phyloP scores from a whole-genome alignment of 179 eudicot species.

The Vitellaria paradoxa region DNA sequence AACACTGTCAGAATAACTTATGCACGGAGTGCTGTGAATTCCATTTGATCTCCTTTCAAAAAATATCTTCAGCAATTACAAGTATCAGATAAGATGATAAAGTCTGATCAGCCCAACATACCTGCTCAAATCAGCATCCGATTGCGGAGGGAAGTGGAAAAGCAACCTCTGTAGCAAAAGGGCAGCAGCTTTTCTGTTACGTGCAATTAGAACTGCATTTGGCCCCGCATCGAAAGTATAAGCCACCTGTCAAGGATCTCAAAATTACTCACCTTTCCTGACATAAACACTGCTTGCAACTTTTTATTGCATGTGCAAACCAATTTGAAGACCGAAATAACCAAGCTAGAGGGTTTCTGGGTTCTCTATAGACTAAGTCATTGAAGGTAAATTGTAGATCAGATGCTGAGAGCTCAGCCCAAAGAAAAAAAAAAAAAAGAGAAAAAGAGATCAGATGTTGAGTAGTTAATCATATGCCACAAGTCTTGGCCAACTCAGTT shows the following conservation, averaged over 20 bases:
- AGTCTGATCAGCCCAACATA: conserved; percentile 15
- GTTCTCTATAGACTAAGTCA: neutral
- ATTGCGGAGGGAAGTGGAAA: conserved; percentile 75
- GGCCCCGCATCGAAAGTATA: conserved; percentile 99
- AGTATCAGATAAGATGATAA: too few relatives aligned
- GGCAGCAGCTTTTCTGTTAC: conserved; percentile 76
- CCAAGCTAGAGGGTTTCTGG: neutral
- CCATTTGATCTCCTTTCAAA: neutral
- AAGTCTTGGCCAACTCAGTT: neutral
- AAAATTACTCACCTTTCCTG: neutral
- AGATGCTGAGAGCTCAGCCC: too few relatives aligned
- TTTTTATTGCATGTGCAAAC: neutral
- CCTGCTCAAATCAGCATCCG: conserved; percentile 78
- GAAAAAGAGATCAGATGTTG: neutral
- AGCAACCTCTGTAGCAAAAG: conserved; percentile 76
- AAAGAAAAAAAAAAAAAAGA: too few relatives aligned
- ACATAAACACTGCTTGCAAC: neutral
- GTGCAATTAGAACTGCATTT: conserved; percentile 88
- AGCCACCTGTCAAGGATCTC: conserved; percentile 61
- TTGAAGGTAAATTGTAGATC: too few relatives aligned
- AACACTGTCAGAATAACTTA: neutral
- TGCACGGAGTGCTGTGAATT: neutral
- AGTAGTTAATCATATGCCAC: neutral
- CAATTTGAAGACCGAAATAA: neutral
- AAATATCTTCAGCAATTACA: too few relatives aligned